phyloP scores from a whole-genome alignment of 2,329 filamentous ascomycete species.

The Malbranchea zuffiana region DNA sequence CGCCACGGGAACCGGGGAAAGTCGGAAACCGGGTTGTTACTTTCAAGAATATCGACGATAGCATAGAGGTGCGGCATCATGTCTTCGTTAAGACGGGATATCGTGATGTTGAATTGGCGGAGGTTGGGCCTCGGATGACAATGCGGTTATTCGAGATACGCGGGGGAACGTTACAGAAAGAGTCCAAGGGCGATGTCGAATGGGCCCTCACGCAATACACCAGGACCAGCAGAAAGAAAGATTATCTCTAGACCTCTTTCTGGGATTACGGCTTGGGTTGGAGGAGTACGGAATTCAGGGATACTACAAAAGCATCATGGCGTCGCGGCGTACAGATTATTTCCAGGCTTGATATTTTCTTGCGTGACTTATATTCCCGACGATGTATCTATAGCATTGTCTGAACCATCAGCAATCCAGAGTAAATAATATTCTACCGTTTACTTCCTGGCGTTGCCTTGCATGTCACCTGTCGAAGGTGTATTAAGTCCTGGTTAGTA shows the following conservation, averaged over 20 bases:
- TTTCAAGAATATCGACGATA: slow-evolving; percentile 81
- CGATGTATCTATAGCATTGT: too few relatives aligned
- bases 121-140: slow-evolving; percentile 93
- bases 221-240: slow-evolving; percentile 86
- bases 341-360: too few relatives aligned
- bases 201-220: slow-evolving; percentile 97
- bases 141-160: slow-evolving; percentile 92
- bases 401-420: too few relatives aligned
- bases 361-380: too few relatives aligned
- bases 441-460: too few relatives aligned
- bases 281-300: slow-evolving; percentile 1
- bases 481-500: too few relatives aligned
- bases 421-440: too few relatives aligned
- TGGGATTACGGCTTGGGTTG: background rate
- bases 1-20: slow-evolving; percentile 74
- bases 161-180: slow-evolving; percentile 73
- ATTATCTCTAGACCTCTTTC: slow-evolving; percentile 56
- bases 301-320: too few relatives aligned
- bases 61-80: slow-evolving; percentile 81
- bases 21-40: slow-evolving; percentile 81
- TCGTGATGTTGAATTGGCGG: slow-evolving; percentile 75
- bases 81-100: slow-evolving; percentile 92
- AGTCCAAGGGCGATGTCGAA: slow-evolving; percentile 89
- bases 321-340: too few relatives aligned
- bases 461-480: too few relatives aligned